Evolutionary conservation across 768 basidiomycete genomes (phyloP).

Genomic region (Chlorophyllum brunneum): DNA sequence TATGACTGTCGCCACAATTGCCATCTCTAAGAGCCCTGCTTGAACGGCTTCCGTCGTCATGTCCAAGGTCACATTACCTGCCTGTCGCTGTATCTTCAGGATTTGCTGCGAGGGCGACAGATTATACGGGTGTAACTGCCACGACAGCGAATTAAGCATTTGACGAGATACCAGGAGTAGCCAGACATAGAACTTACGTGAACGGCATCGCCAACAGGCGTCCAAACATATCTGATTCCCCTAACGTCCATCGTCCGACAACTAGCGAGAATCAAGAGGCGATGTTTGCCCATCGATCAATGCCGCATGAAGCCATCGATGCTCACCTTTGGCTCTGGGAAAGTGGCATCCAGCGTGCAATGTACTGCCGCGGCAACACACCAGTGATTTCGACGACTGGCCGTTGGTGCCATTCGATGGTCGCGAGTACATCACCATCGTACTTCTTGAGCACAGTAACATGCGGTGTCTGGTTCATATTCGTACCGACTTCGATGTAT

Average conservation of each 20-base stretch:
- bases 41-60: conserved; percentile 43
- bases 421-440: conserved; percentile 30
- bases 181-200: background rate
- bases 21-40: conserved; percentile 39
- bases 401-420: conserved; percentile 42
- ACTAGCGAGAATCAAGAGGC: background rate
- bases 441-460: conserved; percentile 21
- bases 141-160: background rate
- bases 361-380: conserved; percentile 27
- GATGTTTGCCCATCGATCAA: background rate
- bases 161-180: background rate
- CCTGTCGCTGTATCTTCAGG: conserved; percentile 31
- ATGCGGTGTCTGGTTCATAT: conserved; percentile 19
- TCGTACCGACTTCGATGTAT: conserved; percentile 37
- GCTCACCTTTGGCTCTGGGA: conserved; percentile 37
- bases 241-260: conserved; percentile 6
- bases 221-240: conserved; percentile 7
- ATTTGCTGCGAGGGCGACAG: conserved; percentile 26
- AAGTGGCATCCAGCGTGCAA: conserved; percentile 39
- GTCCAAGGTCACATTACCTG: conserved; percentile 36
- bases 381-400: conserved; percentile 37
- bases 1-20: conserved; percentile 40
- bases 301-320: background rate
- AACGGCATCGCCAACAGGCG: conserved; percentile 8
- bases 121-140: conserved; percentile 34